A percentile compares a stretch with the other conserved stretches of the same genome.
These are phyloP conservation scores for Diplosphaera chodatii DNA, from an alignment of 139 green algal species.

Conservation along the genomic window DNA sequence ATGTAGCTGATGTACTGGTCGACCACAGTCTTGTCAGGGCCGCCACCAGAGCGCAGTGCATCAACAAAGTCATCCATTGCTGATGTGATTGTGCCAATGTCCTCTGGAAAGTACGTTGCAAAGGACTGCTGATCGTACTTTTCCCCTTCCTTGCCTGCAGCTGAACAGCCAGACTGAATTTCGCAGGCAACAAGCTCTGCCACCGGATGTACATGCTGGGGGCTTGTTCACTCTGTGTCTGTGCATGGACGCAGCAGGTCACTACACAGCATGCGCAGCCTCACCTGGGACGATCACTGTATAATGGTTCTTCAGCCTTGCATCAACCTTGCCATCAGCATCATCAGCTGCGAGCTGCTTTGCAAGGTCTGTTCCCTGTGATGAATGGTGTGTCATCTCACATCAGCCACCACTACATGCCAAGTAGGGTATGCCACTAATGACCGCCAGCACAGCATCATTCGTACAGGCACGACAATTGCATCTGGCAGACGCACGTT, in stretches of 20 bases:
- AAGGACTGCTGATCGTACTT: constrained; percentile 5
- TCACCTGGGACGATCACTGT: constrained; percentile 4
- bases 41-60: background rate
- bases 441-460: too few relatives aligned
- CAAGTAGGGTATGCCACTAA: too few relatives aligned
- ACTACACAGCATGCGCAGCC: too few relatives aligned
- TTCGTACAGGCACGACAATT: too few relatives aligned
- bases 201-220: too few relatives aligned
- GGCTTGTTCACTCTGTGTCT: too few relatives aligned
- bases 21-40: background rate
- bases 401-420: too few relatives aligned
- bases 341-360: constrained; percentile 1
- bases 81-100: background rate
- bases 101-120: constrained; percentile 8
- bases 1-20: constrained; percentile 2
- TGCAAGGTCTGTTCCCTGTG: constrained; percentile 4
- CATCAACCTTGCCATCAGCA: constrained; percentile 4
- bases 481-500: too few relatives aligned
- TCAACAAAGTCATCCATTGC: constrained; percentile 5
- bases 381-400: too few relatives aligned
- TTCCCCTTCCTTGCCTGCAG: background rate
- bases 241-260: too few relatives aligned
- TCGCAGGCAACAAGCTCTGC: too few relatives aligned
- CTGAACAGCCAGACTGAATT: too few relatives aligned
- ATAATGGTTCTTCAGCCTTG: constrained; percentile 11